Conservation (phyloP, 192 early-diverging fungal genomes). For the Jimgerdemannia lactiflua region DNA sequence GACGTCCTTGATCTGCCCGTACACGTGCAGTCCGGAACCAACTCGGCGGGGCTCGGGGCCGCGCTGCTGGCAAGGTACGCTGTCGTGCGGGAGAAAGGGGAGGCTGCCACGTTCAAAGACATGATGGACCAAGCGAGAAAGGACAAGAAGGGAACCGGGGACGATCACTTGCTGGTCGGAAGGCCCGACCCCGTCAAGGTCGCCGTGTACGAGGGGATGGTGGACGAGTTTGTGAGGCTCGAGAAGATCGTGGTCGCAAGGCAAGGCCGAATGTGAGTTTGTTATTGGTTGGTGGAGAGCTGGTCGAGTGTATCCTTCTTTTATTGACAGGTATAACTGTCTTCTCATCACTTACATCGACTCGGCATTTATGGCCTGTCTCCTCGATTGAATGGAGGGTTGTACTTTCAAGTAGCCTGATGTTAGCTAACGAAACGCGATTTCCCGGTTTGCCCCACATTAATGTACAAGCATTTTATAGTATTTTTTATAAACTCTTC, state of each 20-base stretch:
- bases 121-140: constrained; percentile 12
- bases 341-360: no score
- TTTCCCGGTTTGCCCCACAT: no score
- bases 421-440: no score
- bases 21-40: constrained; percentile 42
- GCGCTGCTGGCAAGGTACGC: constrained; percentile 50
- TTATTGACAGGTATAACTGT: no score
- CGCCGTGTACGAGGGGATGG: constrained; percentile 6
- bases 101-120: constrained; percentile 14
- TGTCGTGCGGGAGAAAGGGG: constrained; percentile 4
- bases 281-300: no score
- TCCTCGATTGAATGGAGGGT: no score
- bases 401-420: no score
- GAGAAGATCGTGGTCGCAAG: constrained; percentile 8
- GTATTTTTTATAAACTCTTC: no score
- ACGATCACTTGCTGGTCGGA: constrained; percentile 13
- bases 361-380: no score
- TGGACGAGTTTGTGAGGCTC: constrained; percentile 19
- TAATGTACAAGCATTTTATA: no score
- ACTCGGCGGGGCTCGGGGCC: constrained; percentile 61
- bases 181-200: constrained; percentile 8
- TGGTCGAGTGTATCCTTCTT: no score
- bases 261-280: background rate
- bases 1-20: constrained; percentile 74
- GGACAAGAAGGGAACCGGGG: background rate